These are phyloP conservation scores for Neoscytalidium dimidiatum DNA, from an alignment of 2,329 filamentous ascomycete species.

Conservation along the genomic window DNA sequence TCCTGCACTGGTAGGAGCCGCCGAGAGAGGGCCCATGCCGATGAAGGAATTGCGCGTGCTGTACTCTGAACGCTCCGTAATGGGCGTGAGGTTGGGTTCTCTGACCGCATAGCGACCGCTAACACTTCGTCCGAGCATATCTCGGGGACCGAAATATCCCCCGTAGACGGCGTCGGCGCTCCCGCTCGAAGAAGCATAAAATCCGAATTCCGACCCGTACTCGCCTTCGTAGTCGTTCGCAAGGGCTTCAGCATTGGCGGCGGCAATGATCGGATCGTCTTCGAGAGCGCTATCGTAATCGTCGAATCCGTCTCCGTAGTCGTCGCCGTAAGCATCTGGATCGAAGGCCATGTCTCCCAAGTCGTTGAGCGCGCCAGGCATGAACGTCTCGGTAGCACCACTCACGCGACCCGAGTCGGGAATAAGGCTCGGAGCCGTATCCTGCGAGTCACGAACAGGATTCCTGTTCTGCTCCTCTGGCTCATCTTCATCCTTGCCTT, in stretches of 20 bases:
- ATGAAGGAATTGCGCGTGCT: constrained; percentile 92
- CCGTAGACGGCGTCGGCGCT: constrained; percentile 70
- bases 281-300: constrained; percentile 50
- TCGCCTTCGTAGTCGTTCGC: constrained; percentile 92
- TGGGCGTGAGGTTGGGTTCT: constrained; percentile 92
- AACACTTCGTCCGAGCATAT: constrained; percentile 62
- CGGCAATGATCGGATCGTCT: constrained; percentile 90
- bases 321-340: constrained; percentile 53
- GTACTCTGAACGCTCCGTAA: constrained; percentile 94
- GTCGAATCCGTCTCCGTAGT: constrained; percentile 50
- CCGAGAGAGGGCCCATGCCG: constrained; percentile 58
- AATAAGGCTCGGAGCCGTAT: constrained; percentile 45
- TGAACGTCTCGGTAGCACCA: constrained; percentile 29
- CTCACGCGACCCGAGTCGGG: constrained; percentile 54
- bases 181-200: constrained; percentile 68
- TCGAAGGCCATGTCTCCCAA: constrained; percentile 52
- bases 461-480: constrained; percentile 32
- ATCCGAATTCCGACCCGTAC: constrained; percentile 95
- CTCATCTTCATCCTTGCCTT: constrained; percentile 28
- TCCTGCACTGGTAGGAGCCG: constrained; percentile 36
- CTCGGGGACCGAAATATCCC: constrained; percentile 82
- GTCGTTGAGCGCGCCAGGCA: constrained; percentile 17
- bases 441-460: constrained; percentile 24
- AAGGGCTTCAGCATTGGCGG: constrained; percentile 89
- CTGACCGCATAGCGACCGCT: constrained; percentile 66